These are phyloP conservation scores for Picochlorum sp. DNA, from an alignment of 139 green algal genomes.

Conservation along the genomic window DNA sequence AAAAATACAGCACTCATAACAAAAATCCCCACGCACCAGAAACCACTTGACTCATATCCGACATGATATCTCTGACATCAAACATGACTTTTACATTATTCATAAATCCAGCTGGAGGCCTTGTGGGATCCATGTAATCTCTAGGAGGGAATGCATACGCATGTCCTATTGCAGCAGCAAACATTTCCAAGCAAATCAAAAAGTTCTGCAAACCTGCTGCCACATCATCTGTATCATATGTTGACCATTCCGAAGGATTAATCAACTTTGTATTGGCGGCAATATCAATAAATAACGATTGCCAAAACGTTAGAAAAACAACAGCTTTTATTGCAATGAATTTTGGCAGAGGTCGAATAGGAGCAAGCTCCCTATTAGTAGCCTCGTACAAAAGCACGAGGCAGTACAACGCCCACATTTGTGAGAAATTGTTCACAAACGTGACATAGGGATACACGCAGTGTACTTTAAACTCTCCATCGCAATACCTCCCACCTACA, in stretches of 20 bases:
- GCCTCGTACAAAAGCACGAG: constrained; percentile 81
- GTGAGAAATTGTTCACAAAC: constrained; percentile 69
- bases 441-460: constrained; percentile 71
- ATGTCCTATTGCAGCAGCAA: constrained; percentile 79
- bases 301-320: constrained; percentile 95
- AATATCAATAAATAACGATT: constrained; percentile 44
- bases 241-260: constrained; percentile 31
- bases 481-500: constrained; percentile 46
- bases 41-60: constrained; percentile 43
- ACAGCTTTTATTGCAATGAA: constrained; percentile 92
- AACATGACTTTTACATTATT: constrained; percentile 74
- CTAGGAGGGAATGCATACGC: constrained; percentile 82
- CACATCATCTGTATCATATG: constrained; percentile 59
- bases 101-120: constrained; percentile 43
- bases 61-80: constrained; percentile 65
- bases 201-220: constrained; percentile 71
- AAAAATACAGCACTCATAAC: not conserved
- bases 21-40: too few relatives aligned
- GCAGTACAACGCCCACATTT: constrained; percentile 92
- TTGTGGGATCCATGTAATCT: constrained; percentile 57
- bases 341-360: constrained; percentile 84
- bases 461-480: constrained; percentile 51
- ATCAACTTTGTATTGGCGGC: constrained; percentile 26
- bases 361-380: constrained; percentile 71
- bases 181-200: constrained; percentile 97